Percentiles rank a stretch among this genome's conserved stretches.
Evolutionary conservation across 1,284 basidiomycete species (phyloP).

Genomic region (Afroboletus lepidellus): DNA sequence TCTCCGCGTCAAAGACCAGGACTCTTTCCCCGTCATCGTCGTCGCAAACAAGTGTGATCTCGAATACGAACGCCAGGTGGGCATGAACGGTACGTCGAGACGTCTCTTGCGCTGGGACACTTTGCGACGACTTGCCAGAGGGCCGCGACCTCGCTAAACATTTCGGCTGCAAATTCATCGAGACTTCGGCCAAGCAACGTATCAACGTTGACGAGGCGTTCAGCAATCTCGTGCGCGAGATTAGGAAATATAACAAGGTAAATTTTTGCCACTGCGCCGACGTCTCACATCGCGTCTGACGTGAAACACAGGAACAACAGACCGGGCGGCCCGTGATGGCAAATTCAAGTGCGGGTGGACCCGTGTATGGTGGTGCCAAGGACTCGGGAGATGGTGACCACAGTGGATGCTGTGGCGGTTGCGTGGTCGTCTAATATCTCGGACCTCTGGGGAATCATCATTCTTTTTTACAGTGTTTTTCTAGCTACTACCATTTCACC

Average conservation of each 20-base stretch:
- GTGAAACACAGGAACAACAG: constrained; percentile 42
- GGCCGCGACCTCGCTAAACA: constrained; percentile 96
- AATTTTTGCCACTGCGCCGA: constrained; percentile 2
- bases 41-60: constrained; percentile 99
- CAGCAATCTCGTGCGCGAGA: constrained; percentile 93
- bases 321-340: constrained; percentile 39
- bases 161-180: constrained; percentile 96
- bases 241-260: constrained; percentile 94
- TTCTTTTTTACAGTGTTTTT: constrained; percentile 9
- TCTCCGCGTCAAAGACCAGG: constrained; percentile 94
- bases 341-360: constrained; percentile 30
- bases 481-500: constrained; percentile 1
- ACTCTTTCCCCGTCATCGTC: constrained; percentile 96
- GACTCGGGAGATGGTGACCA: constrained; percentile 41
- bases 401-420: constrained; percentile 57
- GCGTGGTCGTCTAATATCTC: constrained; percentile 50
- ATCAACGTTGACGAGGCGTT: constrained; percentile 99
- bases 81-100: constrained; percentile 78
- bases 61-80: constrained; percentile 97
- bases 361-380: constrained; percentile 34
- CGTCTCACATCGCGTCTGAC: constrained; percentile 6
- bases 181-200: constrained; percentile 97
- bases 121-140: constrained; percentile 54
- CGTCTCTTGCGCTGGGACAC: neutral
- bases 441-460: constrained; percentile 3